Evolutionary conservation across 257 asterid genomes (phyloP), one percentile per base, ranked within the genome.

Genomic region (Paulownia fortunei): DNA sequence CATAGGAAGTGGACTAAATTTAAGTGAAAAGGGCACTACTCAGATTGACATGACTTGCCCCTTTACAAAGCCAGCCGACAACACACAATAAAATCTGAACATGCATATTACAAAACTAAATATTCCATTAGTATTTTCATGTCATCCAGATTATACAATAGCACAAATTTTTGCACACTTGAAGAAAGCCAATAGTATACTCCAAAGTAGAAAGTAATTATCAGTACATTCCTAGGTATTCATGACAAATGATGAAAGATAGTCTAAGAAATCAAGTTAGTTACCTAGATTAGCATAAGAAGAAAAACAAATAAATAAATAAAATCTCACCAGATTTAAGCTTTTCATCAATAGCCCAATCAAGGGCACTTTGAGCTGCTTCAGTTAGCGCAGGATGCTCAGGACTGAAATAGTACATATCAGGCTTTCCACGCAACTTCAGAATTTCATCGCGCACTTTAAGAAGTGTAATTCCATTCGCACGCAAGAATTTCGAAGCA

Each of bases 351-450:
- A 85, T 2, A 13, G 95, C 95, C 92, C 92, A 89, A 77, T 89
- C 95, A 63, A 91, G 90, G 72, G 93, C 91, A 73, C 30, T 91
- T 67, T 83, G 89, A 6, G 92, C 89, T 19, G 82, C 92, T 85
- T 89, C 95, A 32, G 93, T 88, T 73, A 91, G 63, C 24, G 92
- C 91, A 73, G 95, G 94, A 84, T 88, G 89, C 72, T 84, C 86
- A 10, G 95, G 90, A 69, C 89, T 82, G 84, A 83, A 87, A 79
- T 10, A 74, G 83, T 12, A 85, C 24, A 76, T 0, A 69, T 82
- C 87, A 36, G 79, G 87, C 82, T 84, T 84, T 30, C 91, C 95
- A 39, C 76, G 80, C 52, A 83, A 2, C 79, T 87, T 89, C 34
- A 76, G 21, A 71, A 73, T 85, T 83, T 91, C 95, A 56, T 88